Base-by-base conservation (phyloP, 2,329 filamentous ascomycete genomes). In the Didymella pomorum region DNA sequence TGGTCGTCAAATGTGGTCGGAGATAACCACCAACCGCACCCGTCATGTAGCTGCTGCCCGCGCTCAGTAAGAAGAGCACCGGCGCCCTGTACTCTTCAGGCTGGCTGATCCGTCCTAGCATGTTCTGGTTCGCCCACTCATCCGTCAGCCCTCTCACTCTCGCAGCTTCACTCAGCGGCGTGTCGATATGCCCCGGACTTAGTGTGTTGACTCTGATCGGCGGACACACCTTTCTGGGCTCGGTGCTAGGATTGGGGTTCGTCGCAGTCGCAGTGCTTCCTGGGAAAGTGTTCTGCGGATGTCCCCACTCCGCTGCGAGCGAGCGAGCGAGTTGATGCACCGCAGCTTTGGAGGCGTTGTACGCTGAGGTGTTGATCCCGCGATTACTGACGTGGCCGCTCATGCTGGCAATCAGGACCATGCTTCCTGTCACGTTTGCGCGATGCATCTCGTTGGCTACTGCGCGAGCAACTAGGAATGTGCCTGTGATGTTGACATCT, bases 401-500 rank as follows among this genome's bases (percentile, higher is more conserved):
- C 66, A 79, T 79, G 55, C 72, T 75, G 3, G 76, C 77, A 16
- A 79, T 73, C 4, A 52, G 23, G 4, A 48, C 35, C 1, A 39
- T 28, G 18, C 52, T 50, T 2, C 39, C 52, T 2, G 67, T 60
- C 14, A 72, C 68, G 0, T 69, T 63, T 6, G 67, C 63, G 12
- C 66, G 52, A 20, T 74, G 71, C 58, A 79, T 71, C 29, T 75
- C 64, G 16, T 65, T 61, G 1, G 73, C 76, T n/a, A 70, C 74
- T 20, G 65, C 52, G 79, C 92, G 89, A 18, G 89, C 84, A 82
- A 91, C 88, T 64, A 93, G 81, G 84, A 93, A 93, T 4, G 89
- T 89, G 52, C 91, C 91, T 9, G 86, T 92, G 35, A 93, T 80
- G 83, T 93, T 94, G 82, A 93, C 92, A 76, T 93, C 90, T 69